Evolutionary conservation across 2,329 filamentous ascomycete species (phyloP), one percentile per base, ranked within the genome.

Genomic region (Pestalotiopsis sp.): DNA sequence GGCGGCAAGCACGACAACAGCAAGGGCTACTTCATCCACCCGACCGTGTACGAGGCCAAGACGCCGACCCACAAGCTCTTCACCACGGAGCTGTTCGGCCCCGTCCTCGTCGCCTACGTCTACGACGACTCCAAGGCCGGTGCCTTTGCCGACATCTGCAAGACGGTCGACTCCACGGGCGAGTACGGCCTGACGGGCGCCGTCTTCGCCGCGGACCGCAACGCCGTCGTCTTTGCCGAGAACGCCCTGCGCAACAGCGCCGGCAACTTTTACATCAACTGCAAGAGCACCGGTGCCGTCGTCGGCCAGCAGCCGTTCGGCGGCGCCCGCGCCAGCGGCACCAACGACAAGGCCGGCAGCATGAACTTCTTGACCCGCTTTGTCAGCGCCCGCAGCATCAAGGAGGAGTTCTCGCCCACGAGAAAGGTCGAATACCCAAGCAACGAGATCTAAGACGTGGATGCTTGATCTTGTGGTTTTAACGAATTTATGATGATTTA

Each of bases 211-310:
- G 81, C 85, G 67, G 92, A 94, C 79, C 84, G 93, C 55, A 81
- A 85, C 61, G 90, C 86, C 14, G 82, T 94, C 69, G 86, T 90
- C 27, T 85, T 85, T 67, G 93, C 92, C 0, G 92, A 94, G 79
- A 88, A 94, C 73, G 87, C 85, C 70, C 84, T 95, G 66, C 85
- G 92, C 72, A 90, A 94, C 77, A 84, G 91, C 0, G 92, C 93
- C 0, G 93, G 93, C 57, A 95, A 95, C 84, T 95, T 95, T 79
- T 95, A 95, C 82, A 86, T 95, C 81, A 95, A 95, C 83, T 92
- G 91, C 84, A 95, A 95, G 87, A 91, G 88, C 79, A 93, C 91
- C 1, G 91, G 90, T 52, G 90, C 91, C 17, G 90, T 93, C 27
- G 90, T 92, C 7, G 91, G 90, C 14, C 91, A 93, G 81, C 91